Percentiles rank a stretch among this genome's conserved stretches.
These are phyloP conservation scores for Aphanomyces invadans DNA, from an alignment of 352 stramenopile species.

Conservation along the genomic window DNA sequence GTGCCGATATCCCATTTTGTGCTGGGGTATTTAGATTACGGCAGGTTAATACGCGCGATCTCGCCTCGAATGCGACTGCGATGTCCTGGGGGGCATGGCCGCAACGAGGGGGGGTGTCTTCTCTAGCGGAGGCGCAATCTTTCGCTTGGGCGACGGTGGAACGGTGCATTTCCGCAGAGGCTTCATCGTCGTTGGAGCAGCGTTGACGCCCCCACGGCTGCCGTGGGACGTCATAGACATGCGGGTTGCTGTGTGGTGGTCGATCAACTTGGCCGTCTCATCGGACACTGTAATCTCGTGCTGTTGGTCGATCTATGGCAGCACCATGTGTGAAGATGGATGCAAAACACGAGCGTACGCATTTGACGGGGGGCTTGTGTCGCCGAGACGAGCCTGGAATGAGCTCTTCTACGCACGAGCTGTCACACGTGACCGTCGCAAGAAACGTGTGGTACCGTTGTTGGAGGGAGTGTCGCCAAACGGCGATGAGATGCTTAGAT, in stretches of 20 bases:
- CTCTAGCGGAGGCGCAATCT: not conserved
- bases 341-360: too few relatives aligned
- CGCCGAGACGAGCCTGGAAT: not conserved
- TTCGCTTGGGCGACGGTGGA: not conserved
- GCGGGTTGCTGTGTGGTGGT: slow-evolving; percentile 1
- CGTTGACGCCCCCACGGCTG: not conserved
- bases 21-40: not conserved
- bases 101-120: too few relatives aligned
- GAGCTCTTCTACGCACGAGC: slow-evolving; percentile 7
- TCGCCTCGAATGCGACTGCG: slow-evolving; percentile 6
- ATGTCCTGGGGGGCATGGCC: not conserved
- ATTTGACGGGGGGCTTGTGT: not conserved
- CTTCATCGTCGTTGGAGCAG: not conserved
- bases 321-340: too few relatives aligned
- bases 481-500: not conserved
- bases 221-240: slow-evolving; percentile 16
- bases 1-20: not conserved
- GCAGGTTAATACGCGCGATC: not conserved
- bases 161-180: slow-evolving; percentile 5
- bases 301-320: not conserved
- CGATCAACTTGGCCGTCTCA: slow-evolving; percentile 5
- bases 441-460: not conserved
- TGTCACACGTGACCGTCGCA: too few relatives aligned
- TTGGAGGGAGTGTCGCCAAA: not conserved
- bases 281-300: not conserved